Percentiles rank a stretch among this genome's conserved stretches.
Evolutionary conservation across 1,284 basidiomycete genomes (phyloP).

Genomic region (Thelephora terrestris): DNA sequence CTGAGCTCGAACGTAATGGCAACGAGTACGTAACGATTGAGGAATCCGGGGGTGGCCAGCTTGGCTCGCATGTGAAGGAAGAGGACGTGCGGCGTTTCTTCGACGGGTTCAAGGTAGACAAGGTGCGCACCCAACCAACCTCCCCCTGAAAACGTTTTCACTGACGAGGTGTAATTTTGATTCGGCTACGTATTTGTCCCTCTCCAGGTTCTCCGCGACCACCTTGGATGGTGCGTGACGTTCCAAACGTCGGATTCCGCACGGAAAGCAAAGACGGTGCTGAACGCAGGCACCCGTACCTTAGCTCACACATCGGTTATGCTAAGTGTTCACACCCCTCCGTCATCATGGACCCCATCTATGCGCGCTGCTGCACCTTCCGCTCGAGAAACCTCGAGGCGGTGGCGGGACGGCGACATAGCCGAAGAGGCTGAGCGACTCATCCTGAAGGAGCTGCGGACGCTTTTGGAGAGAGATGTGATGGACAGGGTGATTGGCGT

Average conservation of each 20-base stretch:
- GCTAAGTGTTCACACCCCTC: conserved; percentile 46
- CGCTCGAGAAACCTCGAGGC: conserved; percentile 22
- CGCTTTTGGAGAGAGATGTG: conserved; percentile 59
- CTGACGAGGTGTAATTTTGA: conserved; percentile 5
- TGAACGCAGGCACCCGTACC: conserved; percentile 37
- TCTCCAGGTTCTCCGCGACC: conserved; percentile 53
- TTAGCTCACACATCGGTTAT: conserved; percentile 52
- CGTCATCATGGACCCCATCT: conserved; percentile 5
- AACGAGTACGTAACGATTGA: conserved; percentile 55
- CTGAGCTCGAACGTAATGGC: conserved; percentile 48
- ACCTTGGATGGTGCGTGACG: conserved; percentile 59
- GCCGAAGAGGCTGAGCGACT: conserved; percentile 49
- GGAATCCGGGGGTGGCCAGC: conserved; percentile 24
- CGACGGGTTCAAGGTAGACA: conserved; percentile 52
- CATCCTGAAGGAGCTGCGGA: conserved; percentile 53
- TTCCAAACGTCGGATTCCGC: conserved; percentile 51
- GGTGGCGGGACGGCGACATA: conserved; percentile 50
- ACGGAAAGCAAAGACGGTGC: conserved; percentile 47
- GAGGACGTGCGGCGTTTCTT: conserved; percentile 55
- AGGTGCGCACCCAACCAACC: conserved; percentile 31
- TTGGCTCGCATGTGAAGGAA: conserved; percentile 45
- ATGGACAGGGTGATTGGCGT: conserved; percentile 51
- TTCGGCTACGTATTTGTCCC: conserved; percentile 1
- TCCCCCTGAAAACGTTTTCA: conserved; percentile 5
- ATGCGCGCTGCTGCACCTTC: conserved; percentile 15